These are phyloP conservation scores for Trametes sanguinea DNA, from an alignment of 768 basidiomycete species.

Conservation along the genomic window DNA sequence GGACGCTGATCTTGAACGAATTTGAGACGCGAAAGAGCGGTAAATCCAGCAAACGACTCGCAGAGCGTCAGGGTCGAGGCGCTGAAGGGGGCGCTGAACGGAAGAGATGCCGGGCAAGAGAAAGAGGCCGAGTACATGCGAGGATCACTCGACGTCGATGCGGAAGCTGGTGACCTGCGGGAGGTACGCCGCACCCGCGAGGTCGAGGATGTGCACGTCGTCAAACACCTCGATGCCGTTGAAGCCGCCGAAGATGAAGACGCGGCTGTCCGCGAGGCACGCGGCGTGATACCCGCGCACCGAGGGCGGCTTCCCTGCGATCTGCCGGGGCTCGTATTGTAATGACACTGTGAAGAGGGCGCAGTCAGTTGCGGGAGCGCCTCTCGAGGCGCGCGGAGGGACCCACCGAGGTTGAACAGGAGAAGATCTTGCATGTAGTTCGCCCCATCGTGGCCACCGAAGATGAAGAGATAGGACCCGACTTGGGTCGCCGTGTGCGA, in stretches of 20 bases:
- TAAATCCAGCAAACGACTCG: neutral
- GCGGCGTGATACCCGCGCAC: slow-evolving; percentile 85
- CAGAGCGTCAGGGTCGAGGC: neutral
- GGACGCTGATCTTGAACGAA: neutral
- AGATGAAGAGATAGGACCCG: slow-evolving; percentile 87
- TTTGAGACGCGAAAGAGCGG: neutral
- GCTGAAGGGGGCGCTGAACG: no score
- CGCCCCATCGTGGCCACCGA: slow-evolving; percentile 84
- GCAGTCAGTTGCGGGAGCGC: neutral
- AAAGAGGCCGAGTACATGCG: neutral
- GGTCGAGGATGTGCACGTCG: slow-evolving; percentile 83
- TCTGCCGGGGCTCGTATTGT: slow-evolving; percentile 74
- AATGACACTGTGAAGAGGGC: slow-evolving; percentile 62
- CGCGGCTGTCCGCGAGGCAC: slow-evolving; percentile 76
- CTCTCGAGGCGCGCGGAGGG: neutral
- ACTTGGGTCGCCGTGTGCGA: slow-evolving; percentile 89
- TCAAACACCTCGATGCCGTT: slow-evolving; percentile 84
- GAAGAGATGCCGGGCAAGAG: neutral
- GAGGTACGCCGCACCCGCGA: slow-evolving; percentile 85
- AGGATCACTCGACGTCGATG: slow-evolving; percentile 32
- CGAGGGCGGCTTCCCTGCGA: slow-evolving; percentile 68
- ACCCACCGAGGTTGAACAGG: slow-evolving; percentile 88
- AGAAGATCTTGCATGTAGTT: slow-evolving; percentile 75
- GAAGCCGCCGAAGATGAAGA: slow-evolving; percentile 88
- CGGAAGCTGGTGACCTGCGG: slow-evolving; percentile 58